These are phyloP conservation scores for Monosporascus ibericus DNA, from an alignment of 2,329 filamentous ascomycete genomes.

Conservation along the genomic window DNA sequence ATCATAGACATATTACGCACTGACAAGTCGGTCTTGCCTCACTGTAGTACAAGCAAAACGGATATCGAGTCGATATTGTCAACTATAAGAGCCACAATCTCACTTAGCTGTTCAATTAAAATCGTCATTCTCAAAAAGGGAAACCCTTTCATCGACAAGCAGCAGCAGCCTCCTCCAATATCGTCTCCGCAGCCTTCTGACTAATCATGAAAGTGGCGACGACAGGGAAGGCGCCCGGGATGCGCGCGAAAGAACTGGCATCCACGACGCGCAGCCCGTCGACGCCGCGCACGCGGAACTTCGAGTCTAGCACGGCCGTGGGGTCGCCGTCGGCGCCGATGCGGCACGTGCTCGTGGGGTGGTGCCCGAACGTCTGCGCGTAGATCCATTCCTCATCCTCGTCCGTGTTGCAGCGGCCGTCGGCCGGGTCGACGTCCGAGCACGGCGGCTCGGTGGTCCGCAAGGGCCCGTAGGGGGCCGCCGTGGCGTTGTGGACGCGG, in stretches of 20 bases:
- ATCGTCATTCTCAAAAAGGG: too few species aligned
- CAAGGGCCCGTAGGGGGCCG: slow-evolving; percentile 1
- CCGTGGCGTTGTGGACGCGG: slow-evolving; percentile 4
- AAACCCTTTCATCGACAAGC: not conserved
- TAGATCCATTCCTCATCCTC: slow-evolving; percentile 26
- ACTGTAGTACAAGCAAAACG: too few species aligned
- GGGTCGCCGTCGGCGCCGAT: slow-evolving; percentile 47
- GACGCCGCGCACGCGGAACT: slow-evolving; percentile 47
- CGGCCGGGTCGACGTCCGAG: slow-evolving; percentile 1
- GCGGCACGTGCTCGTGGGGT: slow-evolving; percentile 45
- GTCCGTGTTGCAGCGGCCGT: not conserved
- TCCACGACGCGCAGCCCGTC: slow-evolving; percentile 48
- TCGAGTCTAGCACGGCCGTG: slow-evolving; percentile 46
- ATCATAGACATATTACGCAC: too few species aligned
- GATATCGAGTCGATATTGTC: too few species aligned
- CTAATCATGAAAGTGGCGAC: slow-evolving; percentile 45
- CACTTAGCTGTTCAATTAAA: too few species aligned
- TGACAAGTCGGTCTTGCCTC: too few species aligned
- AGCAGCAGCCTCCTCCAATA: slow-evolving; percentile 17
- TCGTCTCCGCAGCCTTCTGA: slow-evolving; percentile 53
- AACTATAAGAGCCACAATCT: too few species aligned
- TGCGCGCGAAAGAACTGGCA: slow-evolving; percentile 43
- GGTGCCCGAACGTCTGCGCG: slow-evolving; percentile 47
- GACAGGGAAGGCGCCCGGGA: slow-evolving; percentile 33
- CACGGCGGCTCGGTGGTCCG: slow-evolving; percentile 9